These are phyloP conservation scores for Russula sp. DNA, from an alignment of 768 basidiomycete species.

Conservation along the genomic window DNA sequence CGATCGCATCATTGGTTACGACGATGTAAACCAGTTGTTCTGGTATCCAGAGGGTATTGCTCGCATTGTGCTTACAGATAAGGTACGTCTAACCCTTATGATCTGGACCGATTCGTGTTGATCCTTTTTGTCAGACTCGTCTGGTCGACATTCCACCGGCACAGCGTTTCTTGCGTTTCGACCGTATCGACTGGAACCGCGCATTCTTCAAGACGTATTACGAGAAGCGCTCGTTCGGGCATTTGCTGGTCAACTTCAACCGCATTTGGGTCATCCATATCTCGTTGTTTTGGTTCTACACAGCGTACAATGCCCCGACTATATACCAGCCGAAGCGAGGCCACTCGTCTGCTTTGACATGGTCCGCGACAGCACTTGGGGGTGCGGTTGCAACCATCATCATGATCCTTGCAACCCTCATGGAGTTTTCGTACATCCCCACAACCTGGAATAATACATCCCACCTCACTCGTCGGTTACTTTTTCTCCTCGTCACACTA, in stretches of 20 bases:
- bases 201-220: slow-evolving; percentile 99
- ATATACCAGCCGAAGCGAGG: slow-evolving; percentile 58
- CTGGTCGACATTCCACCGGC: slow-evolving; percentile 88
- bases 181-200: slow-evolving; percentile 92
- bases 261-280: slow-evolving; percentile 99
- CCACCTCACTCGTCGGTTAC: slow-evolving; percentile 85
- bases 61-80: slow-evolving; percentile 82
- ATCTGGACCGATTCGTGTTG: neutral
- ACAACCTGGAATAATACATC: slow-evolving; percentile 99
- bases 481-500: slow-evolving; percentile 88
- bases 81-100: slow-evolving; percentile 46
- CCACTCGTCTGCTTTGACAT: slow-evolving; percentile 75
- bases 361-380: slow-evolving; percentile 92
- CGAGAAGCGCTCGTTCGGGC: slow-evolving; percentile 95
- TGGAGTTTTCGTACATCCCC: slow-evolving; percentile 97
- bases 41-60: slow-evolving; percentile 99
- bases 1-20: slow-evolving; percentile 93
- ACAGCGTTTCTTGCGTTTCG: slow-evolving; percentile 95
- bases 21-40: slow-evolving; percentile 98
- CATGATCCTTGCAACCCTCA: slow-evolving; percentile 92
- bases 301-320: slow-evolving; percentile 86
- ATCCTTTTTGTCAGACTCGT: slow-evolving; percentile 57
- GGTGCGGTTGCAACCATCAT: slow-evolving; percentile 95
- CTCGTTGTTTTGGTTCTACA: slow-evolving; percentile 94
- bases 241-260: slow-evolving; percentile 98